Base-by-base conservation (phyloP, 179 eudicot genomes). In the Heliamphora pulchella region DNA sequence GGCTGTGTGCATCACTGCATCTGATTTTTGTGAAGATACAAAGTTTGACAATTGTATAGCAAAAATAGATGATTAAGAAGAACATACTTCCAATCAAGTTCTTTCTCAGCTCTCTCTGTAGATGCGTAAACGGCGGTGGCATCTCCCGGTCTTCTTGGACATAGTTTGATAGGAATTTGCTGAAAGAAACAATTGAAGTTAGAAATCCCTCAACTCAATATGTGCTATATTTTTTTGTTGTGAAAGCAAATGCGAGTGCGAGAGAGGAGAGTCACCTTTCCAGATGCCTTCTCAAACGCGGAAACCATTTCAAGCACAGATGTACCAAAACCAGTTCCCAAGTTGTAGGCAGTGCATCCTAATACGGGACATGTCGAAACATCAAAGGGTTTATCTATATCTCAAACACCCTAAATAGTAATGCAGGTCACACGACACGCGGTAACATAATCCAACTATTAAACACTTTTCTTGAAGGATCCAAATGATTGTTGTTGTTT, bases 241-340 rank as follows among this genome's bases (percentile, higher is more conserved):
- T 46, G n/a, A 10, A 57, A 44, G 58, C 20, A 3, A 8, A 22
- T 48, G 17, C 4, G 75, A 3, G 44, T 41, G 48, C 13, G 46
- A n/a, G 39, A 5, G 17, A 41, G 10, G 17, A 20, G 67, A 18
- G 31, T 74, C 79, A 90, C 98, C 95, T 93, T 93, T 70, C 90
- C 91, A 20, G 94, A 93, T 70, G 97, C 98, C 84, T 84, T 91
- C 89, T 93, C 97, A 71, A 95, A 95, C 50, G 91, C 97, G 75
- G 89, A 84, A 18, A 95, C 98, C 93, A 95, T 91, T 78, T 95
- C 95, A 50, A 95, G 91, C 76, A 95, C 97, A 11, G 98, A 93
- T 20, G 89, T 96, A 64, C 98, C 98, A 43, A 78, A 73, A 0
- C 98, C 97, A 8, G 98, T 95, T 78, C 93, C 98, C 89, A 95